These are phyloP conservation scores for Violaceomyces palustris DNA, from an alignment of 1,284 basidiomycete genomes.

Conservation along the genomic window DNA sequence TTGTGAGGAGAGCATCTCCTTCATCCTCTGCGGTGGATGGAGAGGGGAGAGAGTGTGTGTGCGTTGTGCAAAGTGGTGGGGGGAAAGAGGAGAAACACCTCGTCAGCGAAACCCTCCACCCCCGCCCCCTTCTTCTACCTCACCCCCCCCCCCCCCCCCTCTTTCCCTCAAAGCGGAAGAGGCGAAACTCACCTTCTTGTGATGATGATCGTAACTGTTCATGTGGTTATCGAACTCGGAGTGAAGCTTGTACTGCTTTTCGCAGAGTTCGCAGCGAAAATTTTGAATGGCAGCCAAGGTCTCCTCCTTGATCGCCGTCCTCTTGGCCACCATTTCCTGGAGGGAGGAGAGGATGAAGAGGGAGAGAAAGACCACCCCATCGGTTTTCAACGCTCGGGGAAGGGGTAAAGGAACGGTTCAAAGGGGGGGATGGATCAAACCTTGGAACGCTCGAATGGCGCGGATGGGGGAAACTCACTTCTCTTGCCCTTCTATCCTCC, in stretches of 20 bases:
- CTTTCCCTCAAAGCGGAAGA: background rate
- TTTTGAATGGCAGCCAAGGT: conserved; percentile 1
- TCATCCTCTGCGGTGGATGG: conserved; percentile 1
- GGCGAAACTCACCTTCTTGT: conserved; percentile 5
- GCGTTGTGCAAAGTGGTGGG: background rate
- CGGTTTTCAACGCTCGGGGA: no score
- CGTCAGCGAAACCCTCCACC: no score
- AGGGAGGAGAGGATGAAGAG: background rate
- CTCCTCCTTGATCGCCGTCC: background rate
- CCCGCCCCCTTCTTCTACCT: no score
- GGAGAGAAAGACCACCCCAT: no score
- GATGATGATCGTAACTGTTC: conserved; percentile 9
- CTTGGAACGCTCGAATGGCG: no score
- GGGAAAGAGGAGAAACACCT: no score
- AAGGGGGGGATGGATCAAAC: no score
- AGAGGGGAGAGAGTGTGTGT: background rate
- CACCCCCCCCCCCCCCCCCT: no score
- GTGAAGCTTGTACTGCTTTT: conserved; percentile 4
- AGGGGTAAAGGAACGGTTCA: no score
- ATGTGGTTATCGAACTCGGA: conserved; percentile 4
- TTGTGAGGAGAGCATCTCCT: conserved; percentile 2
- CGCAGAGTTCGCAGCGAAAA: conserved; percentile 5
- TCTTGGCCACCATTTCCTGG: background rate
- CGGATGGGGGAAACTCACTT: no score
- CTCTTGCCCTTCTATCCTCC: background rate